Conservation (phyloP, 352 stramenopile genomes). For the Pythium aristosporum region DNA sequence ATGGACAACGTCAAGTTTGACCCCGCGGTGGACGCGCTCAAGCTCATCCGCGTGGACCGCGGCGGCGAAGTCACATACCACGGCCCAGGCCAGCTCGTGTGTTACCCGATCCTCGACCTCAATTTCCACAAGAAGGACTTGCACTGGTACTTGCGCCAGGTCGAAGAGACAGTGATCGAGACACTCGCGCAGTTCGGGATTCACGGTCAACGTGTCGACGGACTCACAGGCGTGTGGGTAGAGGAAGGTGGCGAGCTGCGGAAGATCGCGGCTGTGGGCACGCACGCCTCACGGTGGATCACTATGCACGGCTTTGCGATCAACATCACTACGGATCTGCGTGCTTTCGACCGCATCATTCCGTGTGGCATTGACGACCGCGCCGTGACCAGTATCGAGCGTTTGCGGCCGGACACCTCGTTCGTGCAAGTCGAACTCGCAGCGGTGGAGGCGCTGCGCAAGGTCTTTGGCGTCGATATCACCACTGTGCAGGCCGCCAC, state of each 20-base stretch:
- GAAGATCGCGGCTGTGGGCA: conserved; percentile 97
- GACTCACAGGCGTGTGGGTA: conserved; percentile 97
- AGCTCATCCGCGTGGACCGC: conserved; percentile 97
- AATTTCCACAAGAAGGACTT: conserved; percentile 94
- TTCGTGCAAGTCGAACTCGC: conserved; percentile 65
- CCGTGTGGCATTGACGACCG: conserved; percentile 95
- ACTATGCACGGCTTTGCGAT: conserved; percentile 98
- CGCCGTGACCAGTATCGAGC: conserved; percentile 81
- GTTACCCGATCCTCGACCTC: conserved; percentile 98
- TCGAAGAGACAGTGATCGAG: conserved; percentile 96
- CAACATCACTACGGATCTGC: conserved; percentile 94
- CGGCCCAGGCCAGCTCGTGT: conserved; percentile 96
- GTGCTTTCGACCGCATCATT: conserved; percentile 94
- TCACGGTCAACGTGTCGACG: conserved; percentile 86
- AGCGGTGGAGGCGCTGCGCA: conserved; percentile 55
- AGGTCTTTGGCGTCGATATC: conserved; percentile 76
- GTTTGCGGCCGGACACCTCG: conserved; percentile 45
- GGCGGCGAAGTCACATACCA: conserved; percentile 99
- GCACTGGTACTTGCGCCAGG: conserved; percentile 95
- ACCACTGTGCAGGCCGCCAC: conserved; percentile 38
- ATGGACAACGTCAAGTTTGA: conserved; percentile 58
- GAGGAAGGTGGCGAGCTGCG: conserved; percentile 69
- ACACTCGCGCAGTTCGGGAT: conserved; percentile 89
- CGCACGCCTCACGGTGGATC: conserved; percentile 95
- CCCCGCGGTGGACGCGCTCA: conserved; percentile 52